These are phyloP conservation scores for Trichoderma sp. DNA, from an alignment of 2,329 filamentous ascomycete species.

Conservation along the genomic window DNA sequence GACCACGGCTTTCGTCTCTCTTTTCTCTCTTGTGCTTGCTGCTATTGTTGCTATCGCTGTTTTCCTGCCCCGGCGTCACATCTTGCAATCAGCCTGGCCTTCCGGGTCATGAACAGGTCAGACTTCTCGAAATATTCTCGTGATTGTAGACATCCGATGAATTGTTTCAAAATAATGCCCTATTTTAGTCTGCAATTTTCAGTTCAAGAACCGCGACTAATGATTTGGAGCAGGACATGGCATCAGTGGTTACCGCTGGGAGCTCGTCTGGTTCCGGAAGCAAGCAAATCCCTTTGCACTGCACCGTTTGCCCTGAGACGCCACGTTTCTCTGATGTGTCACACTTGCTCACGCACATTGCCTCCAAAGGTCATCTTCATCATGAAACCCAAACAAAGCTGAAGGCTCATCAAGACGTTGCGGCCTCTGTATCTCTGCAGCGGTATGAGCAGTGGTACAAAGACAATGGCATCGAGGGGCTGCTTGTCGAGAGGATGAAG, in stretches of 20 bases:
- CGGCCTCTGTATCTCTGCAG: slow-evolving; percentile 62
- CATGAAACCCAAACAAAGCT: slow-evolving; percentile 81
- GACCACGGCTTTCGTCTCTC: slow-evolving; percentile 9
- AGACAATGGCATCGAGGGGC: slow-evolving; percentile 65
- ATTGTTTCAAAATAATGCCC: background rate
- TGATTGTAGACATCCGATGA: background rate
- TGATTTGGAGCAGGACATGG: slow-evolving; percentile 40
- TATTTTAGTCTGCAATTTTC: background rate
- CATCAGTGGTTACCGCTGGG: slow-evolving; percentile 30
- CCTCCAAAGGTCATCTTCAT: slow-evolving; percentile 88
- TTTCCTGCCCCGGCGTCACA: slow-evolving; percentile 28
- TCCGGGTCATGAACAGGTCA: slow-evolving; percentile 16
- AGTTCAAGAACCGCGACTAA: background rate
- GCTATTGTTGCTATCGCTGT: slow-evolving; percentile 26
- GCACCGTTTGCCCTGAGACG: slow-evolving; percentile 78
- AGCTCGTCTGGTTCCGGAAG: slow-evolving; percentile 28
- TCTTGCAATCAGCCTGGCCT: slow-evolving; percentile 12
- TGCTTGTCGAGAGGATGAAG: slow-evolving; percentile 77
- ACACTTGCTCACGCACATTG: slow-evolving; percentile 87
- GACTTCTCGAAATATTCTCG: background rate
- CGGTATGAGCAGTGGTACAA: slow-evolving; percentile 79
- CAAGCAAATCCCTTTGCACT: slow-evolving; percentile 66
- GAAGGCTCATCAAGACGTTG: slow-evolving; percentile 65
- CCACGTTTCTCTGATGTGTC: slow-evolving; percentile 87
- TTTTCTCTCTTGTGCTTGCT: slow-evolving; percentile 24